phyloP scores from a whole-genome alignment of 352 stramenopile genomes.

The Blastocystis sp. region DNA sequence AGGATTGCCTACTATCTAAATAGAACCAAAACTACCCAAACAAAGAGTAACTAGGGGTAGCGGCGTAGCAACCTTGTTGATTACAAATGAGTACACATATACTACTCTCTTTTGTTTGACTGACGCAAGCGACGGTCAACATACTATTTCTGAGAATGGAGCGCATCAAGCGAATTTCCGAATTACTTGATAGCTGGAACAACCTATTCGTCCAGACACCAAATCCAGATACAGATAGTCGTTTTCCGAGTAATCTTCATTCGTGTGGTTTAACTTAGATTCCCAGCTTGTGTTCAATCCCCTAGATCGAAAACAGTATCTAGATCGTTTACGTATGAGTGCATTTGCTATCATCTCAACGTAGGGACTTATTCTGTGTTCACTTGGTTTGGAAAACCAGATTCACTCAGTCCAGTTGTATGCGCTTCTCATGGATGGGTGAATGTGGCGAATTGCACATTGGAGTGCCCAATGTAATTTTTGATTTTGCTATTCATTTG shows the following conservation, averaged over 20 bases:
- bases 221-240: background rate
- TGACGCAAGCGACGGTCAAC: too few relatives aligned
- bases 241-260: background rate
- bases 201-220: slow-evolving; percentile 17
- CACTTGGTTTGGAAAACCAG: slow-evolving; percentile 44
- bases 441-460: slow-evolving; percentile 23
- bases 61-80: too few relatives aligned
- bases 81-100: too few relatives aligned
- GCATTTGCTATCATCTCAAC: background rate
- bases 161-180: slow-evolving; percentile 35
- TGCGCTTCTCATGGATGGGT: slow-evolving; percentile 46
- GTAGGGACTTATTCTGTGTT: slow-evolving; percentile 22
- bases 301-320: background rate
- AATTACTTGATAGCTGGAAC: slow-evolving; percentile 50
- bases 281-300: background rate
- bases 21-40: too few relatives aligned
- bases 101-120: too few relatives aligned
- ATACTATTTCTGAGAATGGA: background rate
- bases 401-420: slow-evolving; percentile 27
- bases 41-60: too few relatives aligned
- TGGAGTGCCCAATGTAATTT: slow-evolving; percentile 45
- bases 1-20: too few relatives aligned
- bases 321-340: background rate
- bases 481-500: background rate
- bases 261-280: background rate